A percentile compares a stretch with the other conserved stretches of the same genome.
Conservation (phyloP, 257 asterid genomes). For the Solanum clarkiae region DNA sequence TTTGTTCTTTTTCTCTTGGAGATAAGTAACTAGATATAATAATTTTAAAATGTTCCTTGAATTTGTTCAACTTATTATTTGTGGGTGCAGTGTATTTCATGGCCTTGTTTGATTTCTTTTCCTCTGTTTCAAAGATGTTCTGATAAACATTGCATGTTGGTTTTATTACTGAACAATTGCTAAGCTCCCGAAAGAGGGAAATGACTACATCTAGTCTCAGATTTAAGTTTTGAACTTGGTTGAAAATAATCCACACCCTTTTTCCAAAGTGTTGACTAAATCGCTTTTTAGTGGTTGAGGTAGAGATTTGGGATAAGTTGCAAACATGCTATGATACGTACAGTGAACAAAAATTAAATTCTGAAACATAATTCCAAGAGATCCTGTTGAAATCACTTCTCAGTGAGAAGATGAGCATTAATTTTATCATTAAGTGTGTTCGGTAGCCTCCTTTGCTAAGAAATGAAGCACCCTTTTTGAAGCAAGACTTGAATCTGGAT, state of each 20-base stretch:
- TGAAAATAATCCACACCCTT: neutral
- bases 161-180: neutral
- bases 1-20: neutral
- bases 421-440: neutral
- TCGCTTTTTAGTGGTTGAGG: neutral
- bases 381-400: neutral
- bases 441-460: neutral
- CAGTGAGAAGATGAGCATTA: neutral
- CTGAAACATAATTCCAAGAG: neutral
- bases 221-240: neutral
- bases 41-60: neutral
- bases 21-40: neutral
- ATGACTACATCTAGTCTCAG: neutral
- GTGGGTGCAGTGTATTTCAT: neutral
- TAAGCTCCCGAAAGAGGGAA: neutral
- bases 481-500: neutral
- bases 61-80: neutral
- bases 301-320: neutral
- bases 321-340: neutral
- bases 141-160: neutral
- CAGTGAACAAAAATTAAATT: neutral
- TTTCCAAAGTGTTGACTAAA: neutral
- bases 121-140: neutral
- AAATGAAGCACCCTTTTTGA: too few relatives aligned
- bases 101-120: neutral